Percentiles rank a stretch among this genome's conserved stretches.
These are phyloP conservation scores for Wickerhamia fluorescens DNA, from an alignment of 805 yeast species.

Conservation along the genomic window DNA sequence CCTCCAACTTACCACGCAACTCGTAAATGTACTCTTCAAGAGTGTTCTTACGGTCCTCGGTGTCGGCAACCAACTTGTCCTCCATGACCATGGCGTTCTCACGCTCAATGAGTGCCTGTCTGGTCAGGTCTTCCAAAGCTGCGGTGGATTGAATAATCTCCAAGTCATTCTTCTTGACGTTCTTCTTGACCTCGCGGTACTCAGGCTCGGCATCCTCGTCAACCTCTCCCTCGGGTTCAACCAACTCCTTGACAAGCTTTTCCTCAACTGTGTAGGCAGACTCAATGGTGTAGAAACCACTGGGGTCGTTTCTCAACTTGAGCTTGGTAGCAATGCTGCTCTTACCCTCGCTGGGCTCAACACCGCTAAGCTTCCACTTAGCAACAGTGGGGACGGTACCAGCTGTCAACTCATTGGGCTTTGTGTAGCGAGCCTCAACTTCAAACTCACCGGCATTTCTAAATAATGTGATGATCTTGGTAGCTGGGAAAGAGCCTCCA, in stretches of 20 bases:
- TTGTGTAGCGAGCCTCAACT: slow-evolving; percentile 79
- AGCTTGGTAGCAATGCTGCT: slow-evolving; percentile 76
- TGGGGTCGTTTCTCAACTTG: slow-evolving; percentile 94
- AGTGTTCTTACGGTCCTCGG: slow-evolving; percentile 97
- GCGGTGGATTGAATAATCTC: slow-evolving; percentile 53
- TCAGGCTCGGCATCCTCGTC: slow-evolving; percentile 71
- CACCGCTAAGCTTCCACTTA: slow-evolving; percentile 83
- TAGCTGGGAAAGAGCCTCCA: slow-evolving; percentile 88
- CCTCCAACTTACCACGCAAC: slow-evolving; percentile 94
- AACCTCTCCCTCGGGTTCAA: slow-evolving; percentile 50
- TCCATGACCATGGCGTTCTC: slow-evolving; percentile 81
- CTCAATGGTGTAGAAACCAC: slow-evolving; percentile 91
- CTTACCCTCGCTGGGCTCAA: slow-evolving; percentile 71
- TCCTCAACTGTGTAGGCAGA: slow-evolving; percentile 94
- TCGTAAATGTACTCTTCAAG: slow-evolving; percentile 98
- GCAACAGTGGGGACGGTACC: slow-evolving; percentile 66
- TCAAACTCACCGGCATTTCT: slow-evolving; percentile 77
- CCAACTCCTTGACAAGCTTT: slow-evolving; percentile 78
- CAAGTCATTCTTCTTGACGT: slow-evolving; percentile 85
- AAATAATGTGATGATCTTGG: slow-evolving; percentile 90
- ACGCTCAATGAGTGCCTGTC: slow-evolving; percentile 64
- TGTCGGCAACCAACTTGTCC: slow-evolving; percentile 96
- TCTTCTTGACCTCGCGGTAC: slow-evolving; percentile 84
- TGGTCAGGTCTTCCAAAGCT: slow-evolving; percentile 48
- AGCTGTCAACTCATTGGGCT: slow-evolving; percentile 62